Evolutionary conservation across 257 asterid species (phyloP), one percentile per base, ranked within the genome.

Genomic region (Cynanchum wilfordii): DNA sequence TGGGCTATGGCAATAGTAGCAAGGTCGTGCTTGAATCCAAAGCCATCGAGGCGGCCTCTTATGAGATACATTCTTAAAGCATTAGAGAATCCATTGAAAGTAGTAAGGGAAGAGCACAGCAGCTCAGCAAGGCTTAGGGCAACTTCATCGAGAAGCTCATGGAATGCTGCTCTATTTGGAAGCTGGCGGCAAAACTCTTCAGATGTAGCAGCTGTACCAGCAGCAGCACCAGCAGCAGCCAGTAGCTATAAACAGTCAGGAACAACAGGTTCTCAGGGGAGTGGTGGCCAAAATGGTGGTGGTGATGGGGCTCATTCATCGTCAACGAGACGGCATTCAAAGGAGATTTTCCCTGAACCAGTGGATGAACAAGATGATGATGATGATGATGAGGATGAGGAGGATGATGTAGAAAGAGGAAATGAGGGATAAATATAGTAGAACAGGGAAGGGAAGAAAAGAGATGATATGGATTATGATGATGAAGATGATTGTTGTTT

Each of bases 1-100:
- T 95, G 98, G 99, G 99, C 99, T 51, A 90, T 95, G 98, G 98
- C 99, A 0, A 84, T 95, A 13, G 92, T 95, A 1, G 98, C 99
- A 0, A 79, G 92, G 56, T 95, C 99, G 2, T 95, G 99, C 80
- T 96, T 95, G 17, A 92, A 95, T 70, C 98, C 99, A 10, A 89
- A 86, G 81, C 96, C 99, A 25, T 72, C 81, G 2, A 81, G 93
- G n/a, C 88, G 99, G 42, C 99, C 99, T n/a, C 71, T 89, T 17
- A 95, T 92, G 98, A 83, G 94, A 8, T 91, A 92, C 76, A 83
- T 95, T 22, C 97, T 95, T 49, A 95, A 89, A 81, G 99, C 99
- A 4, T 70, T 95, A 51, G 99, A 94, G 73, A 91, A 92, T 66
- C 99, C 99, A 42, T 78, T 90, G 25, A 92, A 92, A 79, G 98